A percentile compares a stretch with the other conserved stretches of the same genome.
These are phyloP conservation scores for Lentinus brumalis DNA, from an alignment of 768 basidiomycete genomes.

Conservation along the genomic window DNA sequence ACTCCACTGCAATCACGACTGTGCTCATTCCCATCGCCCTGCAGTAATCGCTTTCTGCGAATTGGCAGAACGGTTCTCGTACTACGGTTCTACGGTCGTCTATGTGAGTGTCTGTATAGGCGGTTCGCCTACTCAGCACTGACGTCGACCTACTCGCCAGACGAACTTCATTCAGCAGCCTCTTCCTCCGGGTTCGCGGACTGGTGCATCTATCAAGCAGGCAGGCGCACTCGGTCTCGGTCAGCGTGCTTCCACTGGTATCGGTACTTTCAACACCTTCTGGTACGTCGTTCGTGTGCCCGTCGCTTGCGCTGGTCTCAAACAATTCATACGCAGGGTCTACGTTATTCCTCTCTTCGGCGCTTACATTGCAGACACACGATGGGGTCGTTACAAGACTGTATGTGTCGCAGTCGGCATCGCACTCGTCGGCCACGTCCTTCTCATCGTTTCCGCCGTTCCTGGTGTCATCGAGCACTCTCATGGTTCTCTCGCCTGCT, in stretches of 20 bases:
- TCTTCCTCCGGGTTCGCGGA: conserved; percentile 63
- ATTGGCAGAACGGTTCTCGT: conserved; percentile 73
- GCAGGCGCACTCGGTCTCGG: conserved; percentile 69
- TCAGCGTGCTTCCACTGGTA: conserved; percentile 71
- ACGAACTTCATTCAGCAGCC: conserved; percentile 77
- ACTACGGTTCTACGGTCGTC: conserved; percentile 45
- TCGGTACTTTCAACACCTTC: conserved; percentile 72
- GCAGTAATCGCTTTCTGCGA: conserved; percentile 68
- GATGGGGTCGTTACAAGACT: conserved; percentile 76
- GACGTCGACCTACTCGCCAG: conserved; percentile 32
- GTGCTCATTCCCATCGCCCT: neutral
- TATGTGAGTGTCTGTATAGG: conserved; percentile 31
- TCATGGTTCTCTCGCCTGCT: conserved; percentile 49
- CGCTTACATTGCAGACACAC: conserved; percentile 73
- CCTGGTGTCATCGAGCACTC: conserved; percentile 63
- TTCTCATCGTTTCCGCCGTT: conserved; percentile 66
- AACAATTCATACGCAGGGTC: conserved; percentile 41
- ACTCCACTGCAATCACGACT: neutral
- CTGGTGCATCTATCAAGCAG: conserved; percentile 61
- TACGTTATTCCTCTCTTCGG: conserved; percentile 68
- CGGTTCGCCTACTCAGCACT: neutral
- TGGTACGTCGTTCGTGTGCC: conserved; percentile 43
- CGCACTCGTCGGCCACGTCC: conserved; percentile 62
- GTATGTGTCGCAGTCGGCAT: conserved; percentile 60
- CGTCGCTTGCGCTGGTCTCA: neutral